phyloP scores from a whole-genome alignment of 139 green algal genomes.

The Bryopsis sp. region DNA sequence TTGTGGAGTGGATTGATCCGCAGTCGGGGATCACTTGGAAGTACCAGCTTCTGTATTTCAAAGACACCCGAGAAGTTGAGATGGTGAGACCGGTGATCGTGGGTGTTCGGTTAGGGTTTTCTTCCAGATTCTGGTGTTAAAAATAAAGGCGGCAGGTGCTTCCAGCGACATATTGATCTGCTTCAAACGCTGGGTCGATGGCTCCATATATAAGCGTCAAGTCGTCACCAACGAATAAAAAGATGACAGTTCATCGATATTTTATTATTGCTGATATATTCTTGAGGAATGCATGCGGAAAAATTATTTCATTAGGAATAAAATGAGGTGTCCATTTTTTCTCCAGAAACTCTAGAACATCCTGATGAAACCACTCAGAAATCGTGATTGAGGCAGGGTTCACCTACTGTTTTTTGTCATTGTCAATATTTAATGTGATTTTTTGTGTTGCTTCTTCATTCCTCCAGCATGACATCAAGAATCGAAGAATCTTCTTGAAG shows the following conservation, averaged over 20 bases:
- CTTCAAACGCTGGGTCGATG: too few species aligned
- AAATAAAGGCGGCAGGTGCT: too few species aligned
- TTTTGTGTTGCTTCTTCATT: background rate
- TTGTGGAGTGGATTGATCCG: conserved; percentile 61
- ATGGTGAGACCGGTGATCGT: conserved; percentile 38
- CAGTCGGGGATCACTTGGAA: conserved; percentile 41
- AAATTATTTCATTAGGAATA: too few species aligned
- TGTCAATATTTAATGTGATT: background rate
- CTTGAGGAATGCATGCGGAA: too few species aligned
- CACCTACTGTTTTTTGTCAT: background rate
- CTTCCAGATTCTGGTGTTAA: background rate
- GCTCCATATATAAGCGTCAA: background rate
- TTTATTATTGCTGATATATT: too few species aligned
- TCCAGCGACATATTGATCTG: too few species aligned
- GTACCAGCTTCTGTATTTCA: conserved; percentile 66
- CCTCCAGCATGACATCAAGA: conserved; percentile 77
- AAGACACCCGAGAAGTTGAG: conserved; percentile 51
- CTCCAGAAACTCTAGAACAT: too few species aligned
- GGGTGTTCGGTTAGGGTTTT: background rate
- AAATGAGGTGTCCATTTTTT: too few species aligned
- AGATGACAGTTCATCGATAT: too few species aligned
- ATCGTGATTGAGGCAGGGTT: too few species aligned
- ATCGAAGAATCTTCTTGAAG: conserved; percentile 64
- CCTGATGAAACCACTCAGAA: too few species aligned
- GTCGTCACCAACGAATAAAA: too few species aligned